Percentiles rank a stretch among this genome's conserved stretches.
These are phyloP conservation scores for Boehmeria nivea DNA, from an alignment of 306 rosid genomes.

Conservation along the genomic window DNA sequence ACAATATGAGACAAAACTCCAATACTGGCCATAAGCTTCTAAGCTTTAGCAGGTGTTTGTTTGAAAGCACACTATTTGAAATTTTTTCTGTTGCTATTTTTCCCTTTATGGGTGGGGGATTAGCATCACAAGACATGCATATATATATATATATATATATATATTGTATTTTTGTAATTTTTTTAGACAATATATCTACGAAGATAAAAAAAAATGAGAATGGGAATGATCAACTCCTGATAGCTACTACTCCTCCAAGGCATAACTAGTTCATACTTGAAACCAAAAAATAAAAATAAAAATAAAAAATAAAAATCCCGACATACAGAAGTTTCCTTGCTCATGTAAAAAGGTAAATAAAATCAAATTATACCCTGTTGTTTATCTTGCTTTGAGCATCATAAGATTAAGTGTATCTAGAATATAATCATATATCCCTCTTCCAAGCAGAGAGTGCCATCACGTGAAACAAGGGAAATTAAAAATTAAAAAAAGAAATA, in stretches of 20 bases:
- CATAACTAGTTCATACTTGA: too few relatives aligned
- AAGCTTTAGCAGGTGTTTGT: background rate
- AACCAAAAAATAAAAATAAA: too few relatives aligned
- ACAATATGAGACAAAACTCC: background rate
- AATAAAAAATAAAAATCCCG: background rate
- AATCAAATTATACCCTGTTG: too few relatives aligned
- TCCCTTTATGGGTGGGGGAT: background rate
- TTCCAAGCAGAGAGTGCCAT: background rate
- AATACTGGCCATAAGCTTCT: constrained; percentile 1
- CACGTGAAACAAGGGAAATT: background rate
- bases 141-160: too few relatives aligned
- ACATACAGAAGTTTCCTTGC: too few relatives aligned
- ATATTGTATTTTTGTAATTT: too few relatives aligned
- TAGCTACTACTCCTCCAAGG: background rate
- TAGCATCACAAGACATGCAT: background rate
- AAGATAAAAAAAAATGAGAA: too few relatives aligned
- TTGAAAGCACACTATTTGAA: background rate
- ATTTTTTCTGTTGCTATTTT: background rate
- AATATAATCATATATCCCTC: background rate
- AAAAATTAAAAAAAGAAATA: too few relatives aligned
- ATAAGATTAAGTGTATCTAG: background rate
- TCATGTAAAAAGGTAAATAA: too few relatives aligned
- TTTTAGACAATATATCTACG: too few relatives aligned
- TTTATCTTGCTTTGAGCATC: too few relatives aligned
- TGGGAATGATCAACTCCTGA: background rate